Evolutionary conservation across 2,329 filamentous ascomycete species (phyloP).

Genomic region (Purpureocillium lavendulum): DNA sequence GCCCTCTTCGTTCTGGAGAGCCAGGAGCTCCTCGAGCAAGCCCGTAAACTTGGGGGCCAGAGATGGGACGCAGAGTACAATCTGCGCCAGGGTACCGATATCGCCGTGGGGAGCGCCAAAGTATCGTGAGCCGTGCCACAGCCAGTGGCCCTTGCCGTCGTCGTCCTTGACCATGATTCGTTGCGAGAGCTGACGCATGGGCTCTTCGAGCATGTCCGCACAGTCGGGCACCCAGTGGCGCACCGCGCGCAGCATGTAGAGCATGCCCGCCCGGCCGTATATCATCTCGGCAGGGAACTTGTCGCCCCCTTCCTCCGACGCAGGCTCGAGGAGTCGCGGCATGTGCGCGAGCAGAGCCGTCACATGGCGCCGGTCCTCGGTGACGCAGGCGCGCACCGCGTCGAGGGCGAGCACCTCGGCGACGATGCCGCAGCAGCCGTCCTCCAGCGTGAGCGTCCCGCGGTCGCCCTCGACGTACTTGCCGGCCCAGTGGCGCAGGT

Average conservation of each 20-base stretch:
- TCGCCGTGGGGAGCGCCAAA: constrained; percentile 60
- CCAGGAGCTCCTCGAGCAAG: constrained; percentile 46
- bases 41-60: constrained; percentile 44
- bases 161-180: constrained; percentile 46
- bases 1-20: constrained; percentile 50
- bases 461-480: constrained; percentile 35
- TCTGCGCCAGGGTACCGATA: constrained; percentile 63
- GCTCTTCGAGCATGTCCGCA: constrained; percentile 38
- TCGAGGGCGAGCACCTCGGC: constrained; percentile 39
- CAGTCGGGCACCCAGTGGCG: constrained; percentile 45
- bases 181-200: constrained; percentile 48
- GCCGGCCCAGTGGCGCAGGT: constrained; percentile 35
- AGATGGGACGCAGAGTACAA: constrained; percentile 48
- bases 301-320: constrained; percentile 18
- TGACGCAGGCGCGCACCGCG: constrained; percentile 35
- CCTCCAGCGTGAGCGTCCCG: constrained; percentile 24
- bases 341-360: constrained; percentile 31
- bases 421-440: constrained; percentile 38
- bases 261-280: constrained; percentile 58
- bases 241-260: constrained; percentile 60
- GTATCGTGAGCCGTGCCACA: constrained; percentile 54
- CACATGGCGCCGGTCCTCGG: constrained; percentile 27
- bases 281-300: constrained; percentile 51
- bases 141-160: constrained; percentile 42
- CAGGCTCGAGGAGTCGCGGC: constrained; percentile 18